Conservation (phyloP, 75 land plant genomes). For the Sequoiadendron giganteum region DNA sequence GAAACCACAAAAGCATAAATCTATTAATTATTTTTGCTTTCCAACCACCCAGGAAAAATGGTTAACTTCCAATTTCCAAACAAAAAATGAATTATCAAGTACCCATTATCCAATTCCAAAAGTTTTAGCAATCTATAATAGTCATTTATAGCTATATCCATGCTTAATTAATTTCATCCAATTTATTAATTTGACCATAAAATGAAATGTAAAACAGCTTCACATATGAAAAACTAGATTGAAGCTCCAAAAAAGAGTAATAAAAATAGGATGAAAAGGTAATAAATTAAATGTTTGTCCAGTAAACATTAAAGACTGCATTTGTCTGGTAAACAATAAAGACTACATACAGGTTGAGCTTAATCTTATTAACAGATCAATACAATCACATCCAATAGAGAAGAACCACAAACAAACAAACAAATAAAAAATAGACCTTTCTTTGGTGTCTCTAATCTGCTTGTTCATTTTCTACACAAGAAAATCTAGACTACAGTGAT, state of each 20-base stretch:
- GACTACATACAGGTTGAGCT: not conserved
- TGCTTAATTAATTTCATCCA: not conserved
- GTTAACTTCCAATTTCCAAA: not conserved
- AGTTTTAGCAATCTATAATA: not conserved
- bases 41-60: not conserved
- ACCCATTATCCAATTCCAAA: not conserved
- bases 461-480: too few relatives aligned
- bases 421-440: too few relatives aligned
- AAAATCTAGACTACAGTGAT: not conserved
- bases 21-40: not conserved
- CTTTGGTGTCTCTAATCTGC: too few relatives aligned
- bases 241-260: not conserved
- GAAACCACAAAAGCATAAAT: not conserved
- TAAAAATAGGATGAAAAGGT: not conserved
- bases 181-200: not conserved
- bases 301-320: not conserved
- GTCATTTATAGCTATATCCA: not conserved
- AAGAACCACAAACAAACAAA: too few relatives aligned
- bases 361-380: not conserved
- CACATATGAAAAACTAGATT: not conserved
- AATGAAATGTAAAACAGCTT: not conserved
- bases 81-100: not conserved
- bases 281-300: not conserved
- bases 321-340: not conserved
- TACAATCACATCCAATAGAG: not conserved